Evolutionary conservation across 129 eudicot species (phyloP).

Genomic region (Flaveria robusta): DNA sequence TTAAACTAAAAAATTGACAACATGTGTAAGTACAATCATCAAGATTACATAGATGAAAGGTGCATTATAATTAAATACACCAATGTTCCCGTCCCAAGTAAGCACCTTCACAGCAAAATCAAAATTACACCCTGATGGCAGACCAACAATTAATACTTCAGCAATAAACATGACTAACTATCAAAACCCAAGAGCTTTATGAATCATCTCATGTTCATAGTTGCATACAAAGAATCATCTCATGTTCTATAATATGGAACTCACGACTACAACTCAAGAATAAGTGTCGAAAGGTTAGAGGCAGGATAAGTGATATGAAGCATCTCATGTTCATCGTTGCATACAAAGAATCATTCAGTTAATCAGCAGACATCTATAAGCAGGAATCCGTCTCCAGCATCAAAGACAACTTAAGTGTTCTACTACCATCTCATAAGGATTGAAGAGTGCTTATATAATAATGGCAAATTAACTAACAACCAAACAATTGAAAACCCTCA

Average conservation of each 20-base stretch:
- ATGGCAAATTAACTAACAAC: neutral
- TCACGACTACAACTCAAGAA: neutral
- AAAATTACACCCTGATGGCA: neutral
- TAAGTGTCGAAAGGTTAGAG: too few relatives aligned
- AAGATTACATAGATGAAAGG: neutral
- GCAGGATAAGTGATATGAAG: neutral
- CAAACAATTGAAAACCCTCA: neutral
- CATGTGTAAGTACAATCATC: slow-evolving; percentile 9
- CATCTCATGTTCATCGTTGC: neutral
- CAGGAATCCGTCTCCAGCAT: too few relatives aligned
- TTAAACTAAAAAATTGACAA: slow-evolving; percentile 51
- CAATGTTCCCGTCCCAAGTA: neutral
- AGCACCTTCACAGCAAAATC: neutral
- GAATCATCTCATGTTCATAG: neutral
- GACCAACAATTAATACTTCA: neutral
- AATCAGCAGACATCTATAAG: neutral
- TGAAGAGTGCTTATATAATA: neutral
- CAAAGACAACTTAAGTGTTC: neutral
- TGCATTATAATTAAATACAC: neutral
- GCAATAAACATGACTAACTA: too few relatives aligned
- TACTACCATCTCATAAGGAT: neutral
- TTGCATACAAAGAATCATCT: neutral
- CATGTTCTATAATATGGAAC: neutral
- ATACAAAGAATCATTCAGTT: neutral
- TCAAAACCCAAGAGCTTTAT: neutral